Base-by-base conservation (phyloP, 139 green algal species). In the Chlorella sp. region DNA sequence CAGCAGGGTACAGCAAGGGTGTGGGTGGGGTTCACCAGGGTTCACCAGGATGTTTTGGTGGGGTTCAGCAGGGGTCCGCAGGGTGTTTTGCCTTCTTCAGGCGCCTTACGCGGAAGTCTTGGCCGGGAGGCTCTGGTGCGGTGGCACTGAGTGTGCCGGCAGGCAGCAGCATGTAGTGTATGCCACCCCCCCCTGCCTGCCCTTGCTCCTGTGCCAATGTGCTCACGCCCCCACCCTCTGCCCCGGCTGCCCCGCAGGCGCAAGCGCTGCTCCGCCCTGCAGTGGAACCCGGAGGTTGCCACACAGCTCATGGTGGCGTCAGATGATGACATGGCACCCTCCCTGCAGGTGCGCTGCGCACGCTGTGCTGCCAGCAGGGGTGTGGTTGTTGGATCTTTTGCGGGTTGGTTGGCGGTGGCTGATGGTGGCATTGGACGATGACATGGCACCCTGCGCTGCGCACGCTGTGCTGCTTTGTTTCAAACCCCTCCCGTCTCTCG, bases 301-400 rank as follows among this genome's bases (percentile, higher is more conserved):
- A 99, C 97, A 7, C 97, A 99, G 93, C 90, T 99, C 16, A 93
- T 99, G 68, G 98, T 99, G 81, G 97, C 98, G 2, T 98, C 94
- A 22, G 98, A 99, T 66, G 97, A 99, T 69, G 98, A 99, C 92
- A 86, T 79, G 69, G 28, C 42, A 3, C 96, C 97, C 15, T 95
- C 94, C 5, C 92, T 99, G 83, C 97, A 99, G 92, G 94, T 99
- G 86, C 99, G 97, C 96, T 97, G 99, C 91, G 92, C 99, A 81
- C 93, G 97, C 36, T 57, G 48, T 9, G 48, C 48, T 16, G 48
- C 48, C 9, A 9, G 48, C 7, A 57, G 7, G 48, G 48, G 5
- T 9, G 7, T 57, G 48, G 48, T 9, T 57, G 48, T 57, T 57
- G 48, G 48, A 9, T 57, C 7, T 16, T 39, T 39, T 16, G 21